Percentiles rank a stretch among this genome's conserved stretches.
Evolutionary conservation across 805 yeast genomes (phyloP).

Genomic region (Suhomyces prunicola): DNA sequence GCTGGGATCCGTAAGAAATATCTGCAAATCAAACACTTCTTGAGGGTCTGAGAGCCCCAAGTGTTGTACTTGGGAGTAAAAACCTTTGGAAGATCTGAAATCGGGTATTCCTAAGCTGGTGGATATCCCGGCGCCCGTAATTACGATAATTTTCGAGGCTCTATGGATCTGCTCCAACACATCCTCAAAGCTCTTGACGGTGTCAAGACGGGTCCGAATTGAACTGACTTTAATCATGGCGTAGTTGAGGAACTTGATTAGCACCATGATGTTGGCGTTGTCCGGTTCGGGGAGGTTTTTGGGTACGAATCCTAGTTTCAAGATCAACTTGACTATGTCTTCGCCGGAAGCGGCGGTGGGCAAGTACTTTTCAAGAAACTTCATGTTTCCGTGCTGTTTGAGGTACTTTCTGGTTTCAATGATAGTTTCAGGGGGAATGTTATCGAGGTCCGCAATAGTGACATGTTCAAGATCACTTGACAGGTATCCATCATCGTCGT

Average conservation of each 20-base stretch:
- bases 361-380: constrained; percentile 58
- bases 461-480: constrained; percentile 3
- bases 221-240: constrained; percentile 63
- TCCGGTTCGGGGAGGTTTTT: constrained; percentile 31
- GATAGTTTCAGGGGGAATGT: constrained; percentile 10
- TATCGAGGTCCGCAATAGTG: constrained; percentile 2
- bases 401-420: constrained; percentile 42
- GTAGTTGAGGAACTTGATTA: constrained; percentile 52
- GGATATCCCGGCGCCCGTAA: constrained; percentile 46
- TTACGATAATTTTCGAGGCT: constrained; percentile 43
- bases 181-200: constrained; percentile 57
- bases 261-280: constrained; percentile 43
- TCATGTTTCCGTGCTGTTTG: constrained; percentile 55
- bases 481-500: background rate
- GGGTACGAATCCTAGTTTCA: constrained; percentile 59
- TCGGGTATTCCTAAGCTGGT: constrained; percentile 46
- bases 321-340: constrained; percentile 54
- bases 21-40: constrained; percentile 41
- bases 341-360: constrained; percentile 59
- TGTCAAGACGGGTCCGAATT: constrained; percentile 52
- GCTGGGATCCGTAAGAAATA: constrained; percentile 36
- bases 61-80: constrained; percentile 54
- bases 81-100: constrained; percentile 53
- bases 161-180: constrained; percentile 51
- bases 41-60: constrained; percentile 43